phyloP scores from a whole-genome alignment of 805 yeast genomes.

The Yueomyces sp. region DNA sequence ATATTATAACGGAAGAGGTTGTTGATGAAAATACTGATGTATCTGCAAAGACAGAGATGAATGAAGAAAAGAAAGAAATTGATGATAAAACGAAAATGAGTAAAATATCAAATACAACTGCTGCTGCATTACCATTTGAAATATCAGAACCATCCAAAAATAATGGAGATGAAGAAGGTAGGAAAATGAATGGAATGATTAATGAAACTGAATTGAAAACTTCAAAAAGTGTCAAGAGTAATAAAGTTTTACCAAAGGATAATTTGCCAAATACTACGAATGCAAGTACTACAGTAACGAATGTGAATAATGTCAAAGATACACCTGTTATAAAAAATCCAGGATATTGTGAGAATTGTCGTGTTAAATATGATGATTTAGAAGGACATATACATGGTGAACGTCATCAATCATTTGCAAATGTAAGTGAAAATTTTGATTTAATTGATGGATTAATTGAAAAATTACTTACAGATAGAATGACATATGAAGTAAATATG shows the following conservation, averaged over 20 bases:
- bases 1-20: background rate
- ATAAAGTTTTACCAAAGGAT: background rate
- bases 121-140: background rate
- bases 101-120: background rate
- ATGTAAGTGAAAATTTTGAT: slow-evolving; percentile 52
- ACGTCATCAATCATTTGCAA: slow-evolving; percentile 70
- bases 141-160: background rate
- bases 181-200: background rate
- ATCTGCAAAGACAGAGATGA: background rate
- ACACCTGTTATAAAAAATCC: slow-evolving; percentile 24
- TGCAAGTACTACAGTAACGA: slow-evolving; percentile 1
- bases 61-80: background rate
- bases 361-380: slow-evolving; percentile 67
- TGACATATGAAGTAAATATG: background rate
- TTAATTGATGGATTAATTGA: slow-evolving; percentile 65
- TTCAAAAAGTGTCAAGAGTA: slow-evolving; percentile 2
- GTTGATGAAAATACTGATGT: background rate
- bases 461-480: slow-evolving; percentile 12
- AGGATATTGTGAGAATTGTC: slow-evolving; percentile 92
- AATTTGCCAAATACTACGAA: slow-evolving; percentile 1
- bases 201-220: background rate
- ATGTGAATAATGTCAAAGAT: background rate
- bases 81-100: background rate
- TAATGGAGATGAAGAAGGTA: background rate
- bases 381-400: slow-evolving; percentile 59